These are phyloP conservation scores for Letharia lupina DNA, from an alignment of 495 filamentous ascomycete genomes.

Conservation along the genomic window DNA sequence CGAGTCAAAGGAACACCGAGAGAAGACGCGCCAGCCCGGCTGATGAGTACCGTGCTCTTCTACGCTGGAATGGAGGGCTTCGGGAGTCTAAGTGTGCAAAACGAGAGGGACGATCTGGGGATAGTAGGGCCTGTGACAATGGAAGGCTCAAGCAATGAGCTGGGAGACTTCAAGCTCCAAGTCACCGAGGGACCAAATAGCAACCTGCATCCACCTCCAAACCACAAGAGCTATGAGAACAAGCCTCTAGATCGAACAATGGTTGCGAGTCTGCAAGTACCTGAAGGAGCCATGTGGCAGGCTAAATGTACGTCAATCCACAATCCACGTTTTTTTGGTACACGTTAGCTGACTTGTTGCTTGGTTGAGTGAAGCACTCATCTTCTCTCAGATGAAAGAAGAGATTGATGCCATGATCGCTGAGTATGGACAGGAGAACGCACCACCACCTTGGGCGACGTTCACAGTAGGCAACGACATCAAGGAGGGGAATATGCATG, in stretches of 20 bases:
- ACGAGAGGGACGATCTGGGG: constrained; percentile 47
- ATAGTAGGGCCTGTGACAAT: constrained; percentile 68
- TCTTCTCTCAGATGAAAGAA: constrained; percentile 71
- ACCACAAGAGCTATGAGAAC: constrained; percentile 56
- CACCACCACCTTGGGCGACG: constrained; percentile 69
- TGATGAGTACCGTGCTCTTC: constrained; percentile 72
- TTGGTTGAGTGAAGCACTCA: constrained; percentile 37
- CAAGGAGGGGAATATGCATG: constrained; percentile 70
- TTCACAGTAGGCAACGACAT: constrained; percentile 68
- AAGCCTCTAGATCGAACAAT: constrained; percentile 70
- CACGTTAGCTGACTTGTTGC: constrained; percentile 22
- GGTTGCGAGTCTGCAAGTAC: constrained; percentile 61
- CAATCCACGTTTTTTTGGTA: not conserved
- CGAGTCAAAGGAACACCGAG: constrained; percentile 75
- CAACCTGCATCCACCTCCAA: constrained; percentile 52
- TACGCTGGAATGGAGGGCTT: constrained; percentile 74
- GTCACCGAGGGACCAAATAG: constrained; percentile 59
- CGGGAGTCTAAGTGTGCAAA: constrained; percentile 53
- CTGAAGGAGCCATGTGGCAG: constrained; percentile 73
- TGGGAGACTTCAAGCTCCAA: constrained; percentile 80
- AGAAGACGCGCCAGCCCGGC: constrained; percentile 52
- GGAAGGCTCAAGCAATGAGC: constrained; percentile 57
- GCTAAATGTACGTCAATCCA: constrained; percentile 49
- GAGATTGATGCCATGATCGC: constrained; percentile 60
- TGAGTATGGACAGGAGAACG: constrained; percentile 56